Conservation (phyloP, 2,329 filamentous ascomycete genomes). For the Xylaria arbuscula region DNA sequence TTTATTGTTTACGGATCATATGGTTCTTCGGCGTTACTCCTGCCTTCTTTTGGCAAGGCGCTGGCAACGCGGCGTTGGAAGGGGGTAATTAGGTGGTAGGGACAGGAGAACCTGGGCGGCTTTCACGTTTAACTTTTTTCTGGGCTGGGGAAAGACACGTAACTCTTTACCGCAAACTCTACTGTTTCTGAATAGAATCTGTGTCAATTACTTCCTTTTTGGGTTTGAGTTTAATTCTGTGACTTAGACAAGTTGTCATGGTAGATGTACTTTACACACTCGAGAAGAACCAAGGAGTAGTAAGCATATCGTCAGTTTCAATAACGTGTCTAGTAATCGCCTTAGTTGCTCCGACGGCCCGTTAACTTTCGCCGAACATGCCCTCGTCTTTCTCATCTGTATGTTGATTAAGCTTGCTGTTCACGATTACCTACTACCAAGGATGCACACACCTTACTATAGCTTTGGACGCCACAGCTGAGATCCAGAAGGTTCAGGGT, state of each 20-base stretch:
- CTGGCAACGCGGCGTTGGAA: not conserved
- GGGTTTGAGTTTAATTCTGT: not conserved
- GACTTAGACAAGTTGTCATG: not conserved
- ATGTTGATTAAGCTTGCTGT: not conserved
- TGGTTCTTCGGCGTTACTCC: not conserved
- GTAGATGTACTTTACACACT: slow-evolving; percentile 20
- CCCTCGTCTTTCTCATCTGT: not conserved
- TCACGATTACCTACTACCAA: not conserved
- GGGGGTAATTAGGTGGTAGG: not conserved
- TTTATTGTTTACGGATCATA: not conserved
- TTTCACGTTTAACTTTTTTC: not conserved
- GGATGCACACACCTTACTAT: not conserved
- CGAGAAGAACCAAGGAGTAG: not conserved
- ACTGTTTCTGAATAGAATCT: not conserved
- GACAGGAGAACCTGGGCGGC: not conserved
- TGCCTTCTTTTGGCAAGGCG: not conserved
- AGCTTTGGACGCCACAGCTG: not conserved
- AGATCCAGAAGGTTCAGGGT: not conserved
- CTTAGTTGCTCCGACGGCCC: not conserved
- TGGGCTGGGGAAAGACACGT: not conserved
- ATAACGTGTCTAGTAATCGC: slow-evolving; percentile 10
- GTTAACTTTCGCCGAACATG: not conserved
- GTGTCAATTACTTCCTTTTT: not conserved
- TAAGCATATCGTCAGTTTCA: slow-evolving; percentile 15
- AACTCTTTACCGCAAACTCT: not conserved